Conservation (phyloP, 1,284 basidiomycete genomes). For the Ustilago cynodontis region DNA sequence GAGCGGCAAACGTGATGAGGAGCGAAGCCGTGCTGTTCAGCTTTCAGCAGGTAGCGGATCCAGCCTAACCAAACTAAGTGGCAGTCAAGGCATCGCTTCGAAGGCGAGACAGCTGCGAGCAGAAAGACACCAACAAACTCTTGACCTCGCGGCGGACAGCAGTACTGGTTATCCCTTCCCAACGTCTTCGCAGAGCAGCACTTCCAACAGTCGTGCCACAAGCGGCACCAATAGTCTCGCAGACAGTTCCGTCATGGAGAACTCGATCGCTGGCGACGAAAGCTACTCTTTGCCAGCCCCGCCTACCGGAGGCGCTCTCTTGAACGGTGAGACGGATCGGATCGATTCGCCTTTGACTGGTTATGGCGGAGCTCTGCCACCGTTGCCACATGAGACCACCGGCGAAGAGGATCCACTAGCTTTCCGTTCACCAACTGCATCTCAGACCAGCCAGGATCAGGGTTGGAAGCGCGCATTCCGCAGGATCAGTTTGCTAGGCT, state of each 20-base stretch:
- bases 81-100: conserved; percentile 34
- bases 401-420: conserved; percentile 38
- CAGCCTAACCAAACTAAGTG: conserved; percentile 35
- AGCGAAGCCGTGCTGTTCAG: conserved; percentile 39
- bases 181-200: conserved; percentile 26
- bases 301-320: neutral
- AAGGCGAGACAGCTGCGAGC: conserved; percentile 41
- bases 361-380: conserved; percentile 31
- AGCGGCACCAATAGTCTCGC: conserved; percentile 31
- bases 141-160: conserved; percentile 33
- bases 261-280: conserved; percentile 53
- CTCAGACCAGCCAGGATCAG: conserved; percentile 30
- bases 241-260: conserved; percentile 40
- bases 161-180: conserved; percentile 29
- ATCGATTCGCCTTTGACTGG: conserved; percentile 30
- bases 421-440: conserved; percentile 22
- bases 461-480: conserved; percentile 45
- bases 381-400: conserved; percentile 41
- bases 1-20: conserved; percentile 23
- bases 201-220: conserved; percentile 27
- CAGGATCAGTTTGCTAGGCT: conserved; percentile 38
- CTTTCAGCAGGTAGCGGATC: conserved; percentile 30
- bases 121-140: conserved; percentile 40
- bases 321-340: neutral
- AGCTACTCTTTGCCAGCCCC: conserved; percentile 45